A percentile compares a stretch with the other conserved stretches of the same genome.
Evolutionary conservation across 129 eudicot genomes (phyloP).

Genomic region (Flaveria linearis): DNA sequence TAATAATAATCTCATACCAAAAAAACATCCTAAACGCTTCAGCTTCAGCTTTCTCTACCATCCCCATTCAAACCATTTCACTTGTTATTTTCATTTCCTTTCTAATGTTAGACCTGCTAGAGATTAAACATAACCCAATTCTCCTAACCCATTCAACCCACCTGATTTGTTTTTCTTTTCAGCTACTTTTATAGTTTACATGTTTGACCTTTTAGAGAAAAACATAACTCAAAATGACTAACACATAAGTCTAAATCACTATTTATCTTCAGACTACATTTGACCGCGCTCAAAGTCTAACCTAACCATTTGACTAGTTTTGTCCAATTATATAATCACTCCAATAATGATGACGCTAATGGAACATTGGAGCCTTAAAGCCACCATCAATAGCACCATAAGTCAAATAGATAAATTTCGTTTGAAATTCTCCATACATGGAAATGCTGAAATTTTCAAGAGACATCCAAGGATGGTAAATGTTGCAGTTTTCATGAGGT

Average conservation of each 20-base stretch:
- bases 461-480: not conserved
- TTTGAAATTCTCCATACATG: not conserved
- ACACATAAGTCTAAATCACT: not conserved
- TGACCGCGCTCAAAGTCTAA: not conserved
- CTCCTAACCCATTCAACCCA: not conserved
- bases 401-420: not conserved
- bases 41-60: not conserved
- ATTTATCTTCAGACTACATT: not conserved
- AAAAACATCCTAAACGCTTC: not conserved
- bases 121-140: not conserved
- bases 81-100: not conserved
- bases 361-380: not conserved
- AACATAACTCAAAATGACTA: not conserved
- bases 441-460: constrained; percentile 10
- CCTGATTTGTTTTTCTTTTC: not conserved
- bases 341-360: not conserved
- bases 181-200: not conserved
- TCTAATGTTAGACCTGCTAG: not conserved
- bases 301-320: not conserved
- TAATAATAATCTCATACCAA: not conserved
- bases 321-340: not conserved
- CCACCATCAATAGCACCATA: constrained; percentile 18
- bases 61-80: not conserved
- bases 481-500: not conserved
- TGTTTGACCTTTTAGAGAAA: not conserved